Percentiles rank a stretch among this genome's conserved stretches.
Conservation (phyloP, 179 eudicot genomes). For the Pouteria campechiana region DNA sequence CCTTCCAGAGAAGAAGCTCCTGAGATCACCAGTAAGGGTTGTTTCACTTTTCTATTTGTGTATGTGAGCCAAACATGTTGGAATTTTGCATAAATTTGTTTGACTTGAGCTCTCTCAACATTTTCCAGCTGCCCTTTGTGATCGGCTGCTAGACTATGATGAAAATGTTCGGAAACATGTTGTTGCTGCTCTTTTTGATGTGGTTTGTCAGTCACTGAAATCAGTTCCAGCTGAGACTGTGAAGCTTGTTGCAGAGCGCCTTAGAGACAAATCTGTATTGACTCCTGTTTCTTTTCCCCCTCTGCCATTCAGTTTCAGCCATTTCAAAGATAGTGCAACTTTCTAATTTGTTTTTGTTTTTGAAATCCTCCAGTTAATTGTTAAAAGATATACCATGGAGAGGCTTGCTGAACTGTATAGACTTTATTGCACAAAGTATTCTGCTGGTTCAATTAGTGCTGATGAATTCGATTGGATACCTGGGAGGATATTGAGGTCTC, state of each 20-base stretch:
- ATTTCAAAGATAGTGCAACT: background rate
- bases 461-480: constrained; percentile 81
- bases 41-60: background rate
- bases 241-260: constrained; percentile 87
- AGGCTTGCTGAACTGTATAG: constrained; percentile 77
- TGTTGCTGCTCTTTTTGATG: constrained; percentile 80
- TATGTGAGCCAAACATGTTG: too few relatives aligned
- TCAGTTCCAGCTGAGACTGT: constrained; percentile 67
- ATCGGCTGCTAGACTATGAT: constrained; percentile 94
- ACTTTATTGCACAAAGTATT: constrained; percentile 37
- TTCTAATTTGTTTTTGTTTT: constrained; percentile 5
- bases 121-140: constrained; percentile 69
- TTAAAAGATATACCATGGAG: constrained; percentile 90
- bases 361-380: constrained; percentile 54
- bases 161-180: constrained; percentile 93
- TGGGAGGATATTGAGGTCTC: constrained; percentile 86
- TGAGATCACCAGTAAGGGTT: constrained; percentile 62
- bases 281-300: constrained; percentile 1
- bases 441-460: constrained; percentile 16
- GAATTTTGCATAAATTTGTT: background rate
- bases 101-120: constrained; percentile 5
- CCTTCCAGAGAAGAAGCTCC: constrained; percentile 69
- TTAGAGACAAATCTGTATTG: constrained; percentile 88
- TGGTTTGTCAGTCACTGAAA: constrained; percentile 52
- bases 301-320: background rate